phyloP scores from a whole-genome alignment of 2,329 filamentous ascomycete genomes.

The Blastomyces gilchristii region DNA sequence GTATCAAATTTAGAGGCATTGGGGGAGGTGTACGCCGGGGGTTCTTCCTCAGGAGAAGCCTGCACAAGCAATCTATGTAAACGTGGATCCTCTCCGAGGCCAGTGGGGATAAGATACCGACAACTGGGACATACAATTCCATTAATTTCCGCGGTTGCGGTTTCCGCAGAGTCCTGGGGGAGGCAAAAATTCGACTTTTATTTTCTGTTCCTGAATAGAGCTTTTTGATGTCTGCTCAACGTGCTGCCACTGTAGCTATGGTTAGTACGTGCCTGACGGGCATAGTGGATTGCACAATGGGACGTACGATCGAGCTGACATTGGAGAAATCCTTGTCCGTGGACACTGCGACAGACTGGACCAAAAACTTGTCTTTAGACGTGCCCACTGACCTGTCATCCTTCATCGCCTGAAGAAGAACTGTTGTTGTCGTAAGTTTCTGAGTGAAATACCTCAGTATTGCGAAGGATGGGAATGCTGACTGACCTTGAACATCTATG shows the following conservation, averaged over 20 bases:
- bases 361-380: conserved; percentile 87
- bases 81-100: not conserved
- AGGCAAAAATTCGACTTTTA: conserved; percentile 75
- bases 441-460: not conserved
- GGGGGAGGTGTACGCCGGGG: conserved; percentile 48
- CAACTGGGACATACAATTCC: conserved; percentile 25
- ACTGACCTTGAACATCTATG: conserved; percentile 81
- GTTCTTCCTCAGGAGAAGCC: conserved; percentile 34
- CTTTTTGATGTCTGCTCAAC: conserved; percentile 64
- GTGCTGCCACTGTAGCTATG: conserved; percentile 55
- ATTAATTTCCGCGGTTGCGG: conserved; percentile 21
- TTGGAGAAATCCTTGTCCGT: conserved; percentile 75
- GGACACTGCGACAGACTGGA: conserved; percentile 79
- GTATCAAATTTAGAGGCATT: conserved; percentile 38
- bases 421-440: conserved; percentile 36
- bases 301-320: conserved; percentile 66
- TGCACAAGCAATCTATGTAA: conserved; percentile 5
- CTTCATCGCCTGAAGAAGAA: conserved; percentile 97
- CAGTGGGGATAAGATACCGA: not conserved
- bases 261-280: conserved; percentile 15
- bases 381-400: conserved; percentile 54
- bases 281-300: not conserved
- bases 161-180: conserved; percentile 39
- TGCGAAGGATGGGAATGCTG: conserved; percentile 1
- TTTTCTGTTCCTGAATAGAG: conserved; percentile 84